Percentiles rank a stretch among this genome's conserved stretches.
Evolutionary conservation across 768 basidiomycete species (phyloP).

Genomic region (Cubamyces sp.): DNA sequence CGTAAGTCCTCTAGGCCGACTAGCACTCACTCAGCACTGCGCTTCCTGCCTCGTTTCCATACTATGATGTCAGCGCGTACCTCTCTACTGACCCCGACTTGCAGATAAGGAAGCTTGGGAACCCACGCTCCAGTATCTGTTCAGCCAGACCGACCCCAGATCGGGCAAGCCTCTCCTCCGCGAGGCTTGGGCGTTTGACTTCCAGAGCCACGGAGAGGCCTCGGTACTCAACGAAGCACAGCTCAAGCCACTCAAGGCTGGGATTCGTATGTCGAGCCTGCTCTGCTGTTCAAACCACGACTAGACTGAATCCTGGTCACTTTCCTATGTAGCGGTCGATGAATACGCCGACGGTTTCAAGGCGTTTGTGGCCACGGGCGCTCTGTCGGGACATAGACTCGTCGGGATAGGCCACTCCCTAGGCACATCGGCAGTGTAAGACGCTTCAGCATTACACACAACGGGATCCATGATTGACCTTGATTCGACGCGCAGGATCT

Average conservation of each 20-base stretch:
- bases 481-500: not conserved
- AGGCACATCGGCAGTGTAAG: slow-evolving; percentile 16
- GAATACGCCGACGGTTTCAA: slow-evolving; percentile 20
- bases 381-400: slow-evolving; percentile 15
- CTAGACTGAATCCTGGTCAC: not conserved
- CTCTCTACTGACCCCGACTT: not conserved
- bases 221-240: slow-evolving; percentile 5
- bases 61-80: not conserved
- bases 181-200: slow-evolving; percentile 25
- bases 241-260: not conserved
- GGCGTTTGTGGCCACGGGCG: slow-evolving; percentile 3
- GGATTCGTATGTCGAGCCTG: not conserved
- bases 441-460: not conserved
- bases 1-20: not conserved
- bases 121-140: slow-evolving; percentile 9
- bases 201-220: slow-evolving; percentile 24
- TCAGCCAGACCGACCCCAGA: not conserved
- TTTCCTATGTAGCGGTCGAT: slow-evolving; percentile 7
- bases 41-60: not conserved
- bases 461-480: too few species aligned
- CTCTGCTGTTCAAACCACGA: not conserved
- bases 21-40: too few species aligned
- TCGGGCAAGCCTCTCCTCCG: slow-evolving; percentile 6
- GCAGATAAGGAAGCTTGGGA: slow-evolving; percentile 26
- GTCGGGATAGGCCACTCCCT: slow-evolving; percentile 24